Percentiles rank a stretch among this genome's conserved stretches.
Conservation (phyloP, 129 eudicot genomes). For the Flaveria brownii region DNA sequence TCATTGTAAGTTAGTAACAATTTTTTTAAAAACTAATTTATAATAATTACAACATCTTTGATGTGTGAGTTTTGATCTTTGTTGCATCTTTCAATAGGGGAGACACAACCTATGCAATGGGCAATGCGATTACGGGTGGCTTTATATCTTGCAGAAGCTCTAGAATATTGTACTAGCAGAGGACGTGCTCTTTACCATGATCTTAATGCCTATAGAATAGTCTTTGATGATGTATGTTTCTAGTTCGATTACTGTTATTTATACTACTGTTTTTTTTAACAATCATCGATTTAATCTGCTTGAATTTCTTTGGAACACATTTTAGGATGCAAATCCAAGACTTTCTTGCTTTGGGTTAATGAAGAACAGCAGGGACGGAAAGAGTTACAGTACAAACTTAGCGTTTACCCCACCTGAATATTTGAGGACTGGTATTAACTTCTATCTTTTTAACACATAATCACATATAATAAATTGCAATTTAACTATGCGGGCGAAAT, state of each 20-base stretch:
- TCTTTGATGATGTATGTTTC: slow-evolving; percentile 65
- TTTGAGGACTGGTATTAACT: slow-evolving; percentile 63
- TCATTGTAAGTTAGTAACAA: slow-evolving; percentile 57
- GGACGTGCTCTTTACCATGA: slow-evolving; percentile 89
- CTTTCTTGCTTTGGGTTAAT: slow-evolving; percentile 89
- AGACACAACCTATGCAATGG: slow-evolving; percentile 91
- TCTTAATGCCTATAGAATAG: slow-evolving; percentile 82
- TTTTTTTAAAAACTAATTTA: too few species aligned
- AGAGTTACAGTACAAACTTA: slow-evolving; percentile 86
- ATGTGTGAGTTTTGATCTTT: slow-evolving; percentile 15
- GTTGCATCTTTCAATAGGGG: slow-evolving; percentile 60
- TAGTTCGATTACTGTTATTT: background rate
- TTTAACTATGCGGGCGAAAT: background rate
- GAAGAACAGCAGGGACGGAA: slow-evolving; percentile 95
- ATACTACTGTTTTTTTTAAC: background rate
- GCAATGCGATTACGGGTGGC: slow-evolving; percentile 95
- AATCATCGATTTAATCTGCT: background rate
- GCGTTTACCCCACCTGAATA: slow-evolving; percentile 94
- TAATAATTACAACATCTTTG: background rate
- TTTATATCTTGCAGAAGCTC: slow-evolving; percentile 76
- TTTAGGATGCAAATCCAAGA: slow-evolving; percentile 78
- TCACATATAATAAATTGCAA: background rate
- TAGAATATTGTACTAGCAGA: slow-evolving; percentile 82
- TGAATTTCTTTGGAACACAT: background rate
- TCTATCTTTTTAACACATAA: background rate